Conservation (phyloP, 345 rosid species). For the Eucalyptus caleyi region DNA sequence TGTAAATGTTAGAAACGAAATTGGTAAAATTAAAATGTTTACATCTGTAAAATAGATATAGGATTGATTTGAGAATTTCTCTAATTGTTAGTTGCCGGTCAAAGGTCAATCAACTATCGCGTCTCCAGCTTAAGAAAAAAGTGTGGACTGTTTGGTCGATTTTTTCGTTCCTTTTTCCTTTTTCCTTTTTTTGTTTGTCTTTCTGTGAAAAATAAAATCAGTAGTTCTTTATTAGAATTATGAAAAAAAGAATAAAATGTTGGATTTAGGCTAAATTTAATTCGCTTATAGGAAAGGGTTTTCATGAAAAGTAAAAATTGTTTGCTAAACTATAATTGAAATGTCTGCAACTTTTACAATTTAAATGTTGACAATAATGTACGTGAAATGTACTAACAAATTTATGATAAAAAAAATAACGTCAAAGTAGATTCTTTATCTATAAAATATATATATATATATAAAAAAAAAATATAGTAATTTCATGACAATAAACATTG, state of each 20-base stretch:
- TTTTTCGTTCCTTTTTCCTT: not conserved
- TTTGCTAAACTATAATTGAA: too few species aligned
- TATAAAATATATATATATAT: too few species aligned
- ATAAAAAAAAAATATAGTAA: too few species aligned
- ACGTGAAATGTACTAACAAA: too few species aligned
- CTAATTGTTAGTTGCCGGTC: not conserved
- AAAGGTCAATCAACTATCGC: not conserved
- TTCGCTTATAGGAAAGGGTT: too few species aligned
- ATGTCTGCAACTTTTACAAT: too few species aligned
- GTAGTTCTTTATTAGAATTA: not conserved
- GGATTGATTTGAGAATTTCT: not conserved
- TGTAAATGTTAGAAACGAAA: not conserved
- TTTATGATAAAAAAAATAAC: too few species aligned
- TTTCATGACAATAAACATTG: too few species aligned
- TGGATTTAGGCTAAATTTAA: not conserved
- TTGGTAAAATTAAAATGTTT: not conserved
- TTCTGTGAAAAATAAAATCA: not conserved
- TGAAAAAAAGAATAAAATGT: not conserved
- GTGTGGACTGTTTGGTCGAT: not conserved
- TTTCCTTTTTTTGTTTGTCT: not conserved
- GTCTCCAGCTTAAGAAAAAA: not conserved
- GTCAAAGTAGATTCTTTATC: too few species aligned
- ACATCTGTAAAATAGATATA: rapidly evolving
- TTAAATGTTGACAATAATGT: too few species aligned
- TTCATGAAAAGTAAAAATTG: too few species aligned